Conservation (phyloP, 106 monocot genomes). For the Hemerocallis citrina region DNA sequence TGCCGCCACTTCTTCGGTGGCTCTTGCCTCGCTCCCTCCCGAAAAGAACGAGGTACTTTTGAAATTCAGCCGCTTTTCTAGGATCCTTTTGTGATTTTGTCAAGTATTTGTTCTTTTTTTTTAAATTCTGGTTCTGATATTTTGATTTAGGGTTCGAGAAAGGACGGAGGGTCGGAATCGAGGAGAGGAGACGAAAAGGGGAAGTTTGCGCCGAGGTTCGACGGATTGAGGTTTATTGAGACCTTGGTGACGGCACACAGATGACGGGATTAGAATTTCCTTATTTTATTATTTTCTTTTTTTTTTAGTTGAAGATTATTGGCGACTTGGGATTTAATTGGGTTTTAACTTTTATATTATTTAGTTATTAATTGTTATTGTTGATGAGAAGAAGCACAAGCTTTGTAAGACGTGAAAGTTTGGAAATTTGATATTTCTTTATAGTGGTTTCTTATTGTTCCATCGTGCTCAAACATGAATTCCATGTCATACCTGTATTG, state of each 20-base stretch:
- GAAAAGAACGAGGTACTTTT: background rate
- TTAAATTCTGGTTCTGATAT: background rate
- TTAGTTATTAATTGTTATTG: too few species aligned
- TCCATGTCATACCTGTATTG: too few species aligned
- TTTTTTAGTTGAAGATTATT: too few species aligned
- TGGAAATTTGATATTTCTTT: too few species aligned
- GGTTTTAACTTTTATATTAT: too few species aligned
- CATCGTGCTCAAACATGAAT: too few species aligned
- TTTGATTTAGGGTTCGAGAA: background rate
- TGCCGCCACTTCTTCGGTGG: slow-evolving; percentile 13
- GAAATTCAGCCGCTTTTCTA: too few species aligned
- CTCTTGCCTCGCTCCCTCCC: background rate
- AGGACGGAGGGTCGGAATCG: slow-evolving; percentile 9
- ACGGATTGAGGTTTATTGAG: slow-evolving; percentile 36
- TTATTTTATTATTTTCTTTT: too few species aligned
- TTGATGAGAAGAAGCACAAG: too few species aligned
- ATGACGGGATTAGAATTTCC: background rate
- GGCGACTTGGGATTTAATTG: too few species aligned
- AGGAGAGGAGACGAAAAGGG: slow-evolving; percentile 6
- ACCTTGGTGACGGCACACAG: slow-evolving; percentile 38
- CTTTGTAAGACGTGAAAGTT: too few species aligned
- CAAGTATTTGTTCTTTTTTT: background rate
- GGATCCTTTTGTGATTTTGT: background rate
- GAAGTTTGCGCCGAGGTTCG: slow-evolving; percentile 30
- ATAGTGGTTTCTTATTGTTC: too few species aligned